Evolutionary conservation across 2,329 filamentous ascomycete genomes (phyloP).

Genomic region (Laburnicola sp.): DNA sequence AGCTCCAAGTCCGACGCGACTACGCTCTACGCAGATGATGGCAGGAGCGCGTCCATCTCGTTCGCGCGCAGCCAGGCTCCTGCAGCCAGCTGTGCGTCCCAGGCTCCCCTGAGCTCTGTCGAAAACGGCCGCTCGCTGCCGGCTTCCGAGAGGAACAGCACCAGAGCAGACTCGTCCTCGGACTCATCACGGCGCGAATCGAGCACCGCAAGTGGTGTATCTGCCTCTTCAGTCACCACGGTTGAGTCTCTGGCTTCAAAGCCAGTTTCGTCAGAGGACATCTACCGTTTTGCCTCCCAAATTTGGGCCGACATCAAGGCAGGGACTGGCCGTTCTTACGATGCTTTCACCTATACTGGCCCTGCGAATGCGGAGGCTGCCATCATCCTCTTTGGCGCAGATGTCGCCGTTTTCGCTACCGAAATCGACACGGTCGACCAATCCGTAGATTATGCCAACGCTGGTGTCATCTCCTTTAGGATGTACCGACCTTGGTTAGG

Average conservation of each 20-base stretch:
- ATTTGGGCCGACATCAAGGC: slow-evolving; percentile 81
- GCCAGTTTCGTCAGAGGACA: slow-evolving; percentile 81
- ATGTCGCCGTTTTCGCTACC: slow-evolving; percentile 76
- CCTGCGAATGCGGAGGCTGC: slow-evolving; percentile 78
- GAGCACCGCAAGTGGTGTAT: slow-evolving; percentile 68
- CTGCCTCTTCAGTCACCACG: slow-evolving; percentile 77
- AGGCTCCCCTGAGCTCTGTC: slow-evolving; percentile 25
- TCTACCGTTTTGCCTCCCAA: slow-evolving; percentile 74
- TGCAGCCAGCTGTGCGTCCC: slow-evolving; percentile 25
- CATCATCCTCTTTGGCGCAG: slow-evolving; percentile 90
- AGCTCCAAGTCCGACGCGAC: slow-evolving; percentile 62
- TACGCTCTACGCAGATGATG: slow-evolving; percentile 83
- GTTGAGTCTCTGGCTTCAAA: slow-evolving; percentile 68
- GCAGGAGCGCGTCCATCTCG: slow-evolving; percentile 63
- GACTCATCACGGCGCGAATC: slow-evolving; percentile 70
- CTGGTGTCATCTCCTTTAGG: slow-evolving; percentile 83
- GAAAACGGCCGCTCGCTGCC: slow-evolving; percentile 37
- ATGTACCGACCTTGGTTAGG: slow-evolving; percentile 94
- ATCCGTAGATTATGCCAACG: slow-evolving; percentile 72
- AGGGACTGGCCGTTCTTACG: slow-evolving; percentile 75
- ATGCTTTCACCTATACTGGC: slow-evolving; percentile 87
- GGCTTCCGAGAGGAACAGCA: slow-evolving; percentile 46
- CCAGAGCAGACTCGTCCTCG: slow-evolving; percentile 63
- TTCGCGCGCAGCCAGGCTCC: slow-evolving; percentile 42
- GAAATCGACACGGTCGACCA: slow-evolving; percentile 72